Conservation (phyloP, 768 basidiomycete genomes). For the Tricholoma sp. region DNA sequence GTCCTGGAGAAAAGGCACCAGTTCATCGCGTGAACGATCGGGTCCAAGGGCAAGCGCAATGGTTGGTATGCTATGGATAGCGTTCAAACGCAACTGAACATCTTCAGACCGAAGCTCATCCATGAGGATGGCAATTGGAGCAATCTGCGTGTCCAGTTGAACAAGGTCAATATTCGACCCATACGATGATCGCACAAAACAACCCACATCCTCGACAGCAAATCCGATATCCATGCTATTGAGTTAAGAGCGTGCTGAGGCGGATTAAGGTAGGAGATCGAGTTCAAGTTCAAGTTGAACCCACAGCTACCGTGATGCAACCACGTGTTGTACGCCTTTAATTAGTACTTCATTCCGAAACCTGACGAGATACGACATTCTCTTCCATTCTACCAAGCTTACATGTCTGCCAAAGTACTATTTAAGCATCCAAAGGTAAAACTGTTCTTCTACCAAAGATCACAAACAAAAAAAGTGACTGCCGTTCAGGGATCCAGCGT, state of each 20-base stretch:
- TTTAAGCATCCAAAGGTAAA: slow-evolving; percentile 65
- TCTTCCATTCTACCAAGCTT: background rate
- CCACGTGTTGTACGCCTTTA: background rate
- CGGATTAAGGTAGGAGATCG: background rate
- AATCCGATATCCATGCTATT: slow-evolving; percentile 58
- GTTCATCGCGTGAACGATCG: slow-evolving; percentile 91
- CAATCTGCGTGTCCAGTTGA: slow-evolving; percentile 48
- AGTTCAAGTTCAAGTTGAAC: background rate
- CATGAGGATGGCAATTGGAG: slow-evolving; percentile 94
- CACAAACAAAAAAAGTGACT: background rate
- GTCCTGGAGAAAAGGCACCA: slow-evolving; percentile 96
- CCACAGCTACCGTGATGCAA: too few species aligned
- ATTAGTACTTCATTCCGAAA: background rate
- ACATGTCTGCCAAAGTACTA: slow-evolving; percentile 30
- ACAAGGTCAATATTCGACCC: slow-evolving; percentile 4
- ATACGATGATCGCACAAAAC: slow-evolving; percentile 15
- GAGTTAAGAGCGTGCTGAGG: background rate
- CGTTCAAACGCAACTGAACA: slow-evolving; percentile 91
- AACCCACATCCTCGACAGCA: slow-evolving; percentile 63
- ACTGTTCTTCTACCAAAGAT: background rate
- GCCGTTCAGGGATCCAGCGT: slow-evolving; percentile 53
- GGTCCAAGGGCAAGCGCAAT: slow-evolving; percentile 96
- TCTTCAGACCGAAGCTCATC: slow-evolving; percentile 98
- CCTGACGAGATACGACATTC: background rate
- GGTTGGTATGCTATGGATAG: slow-evolving; percentile 95